Conservation (phyloP, 2,329 filamentous ascomycete species). For the Alternaria novae-zelandiae region DNA sequence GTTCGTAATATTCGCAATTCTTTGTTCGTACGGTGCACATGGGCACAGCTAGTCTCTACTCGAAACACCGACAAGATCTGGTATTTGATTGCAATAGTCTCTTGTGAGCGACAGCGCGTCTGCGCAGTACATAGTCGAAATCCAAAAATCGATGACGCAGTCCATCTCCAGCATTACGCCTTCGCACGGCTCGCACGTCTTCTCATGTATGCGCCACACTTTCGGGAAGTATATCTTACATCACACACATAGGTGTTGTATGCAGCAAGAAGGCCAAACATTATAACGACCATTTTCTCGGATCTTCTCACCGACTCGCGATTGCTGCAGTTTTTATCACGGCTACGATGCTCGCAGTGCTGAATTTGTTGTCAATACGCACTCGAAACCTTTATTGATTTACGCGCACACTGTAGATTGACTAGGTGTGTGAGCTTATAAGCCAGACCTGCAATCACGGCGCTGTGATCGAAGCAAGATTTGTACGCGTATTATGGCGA, state of each 20-base stretch:
- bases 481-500: neutral
- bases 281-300: neutral
- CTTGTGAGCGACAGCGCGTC: neutral
- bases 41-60: neutral
- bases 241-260: neutral
- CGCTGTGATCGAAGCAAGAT: neutral
- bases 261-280: neutral
- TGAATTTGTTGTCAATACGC: neutral
- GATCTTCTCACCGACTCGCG: neutral
- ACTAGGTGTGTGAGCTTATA: neutral
- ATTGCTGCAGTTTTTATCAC: neutral
- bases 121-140: neutral
- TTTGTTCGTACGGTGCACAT: neutral
- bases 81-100: neutral
- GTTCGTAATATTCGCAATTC: neutral
- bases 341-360: too few relatives aligned
- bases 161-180: neutral
- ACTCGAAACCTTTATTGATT: neutral
- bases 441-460: neutral
- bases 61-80: neutral
- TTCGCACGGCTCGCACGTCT: neutral
- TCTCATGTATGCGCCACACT: neutral
- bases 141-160: neutral
- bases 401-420: neutral
- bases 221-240: neutral